Base-by-base conservation (phyloP, 495 filamentous ascomycete genomes). In the Apodospora peruviana region DNA sequence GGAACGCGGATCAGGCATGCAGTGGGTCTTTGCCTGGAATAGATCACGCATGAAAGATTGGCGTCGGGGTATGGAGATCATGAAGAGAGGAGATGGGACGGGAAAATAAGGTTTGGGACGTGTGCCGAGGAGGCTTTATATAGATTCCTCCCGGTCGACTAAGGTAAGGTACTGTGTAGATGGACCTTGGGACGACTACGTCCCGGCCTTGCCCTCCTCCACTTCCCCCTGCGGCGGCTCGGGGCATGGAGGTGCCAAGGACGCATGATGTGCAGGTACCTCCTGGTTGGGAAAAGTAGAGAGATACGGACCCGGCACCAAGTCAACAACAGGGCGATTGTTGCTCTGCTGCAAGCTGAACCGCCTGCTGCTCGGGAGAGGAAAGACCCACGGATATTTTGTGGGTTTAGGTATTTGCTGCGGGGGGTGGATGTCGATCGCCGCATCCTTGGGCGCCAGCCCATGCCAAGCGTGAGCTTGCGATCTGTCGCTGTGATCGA, bases 1-100 rank as follows among this genome's bases (percentile, higher is more conserved):
- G 53, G 48, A 42, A 46, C 49, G 44, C 25, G 20, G 45, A 53
- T 53, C 47, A 51, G 20, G 43, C 46, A 47, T 10, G 39, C 23
- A 34, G 34, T 45, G 45, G 16, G 36, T 38, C 39, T 17, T n/a
- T 34, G 17, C 32, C 43, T 50, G 47, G 24, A 43, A 48, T 36
- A 40, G 43, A 47, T 16, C 41, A 50, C 25, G 46, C 43, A 50
- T 51, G 25, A 49, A 41, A 46, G 41, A 48, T 47, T 48, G 38
- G 32, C 35, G 18, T 34, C 43, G 7, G 38, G 25, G 17, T 12
- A 22, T 16, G 40, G 19, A 51, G 47, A 50, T 52, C 43, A 43
- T 48, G 48, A 11, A 37, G 32, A 23, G 22, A 19, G 14, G 22
- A 14, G 29, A 46, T 35, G 45, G 21, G 45, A 48, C 35, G 35